Conservation (phyloP, 371 early-diverging fungal genomes). For the Mortierella sp. region DNA sequence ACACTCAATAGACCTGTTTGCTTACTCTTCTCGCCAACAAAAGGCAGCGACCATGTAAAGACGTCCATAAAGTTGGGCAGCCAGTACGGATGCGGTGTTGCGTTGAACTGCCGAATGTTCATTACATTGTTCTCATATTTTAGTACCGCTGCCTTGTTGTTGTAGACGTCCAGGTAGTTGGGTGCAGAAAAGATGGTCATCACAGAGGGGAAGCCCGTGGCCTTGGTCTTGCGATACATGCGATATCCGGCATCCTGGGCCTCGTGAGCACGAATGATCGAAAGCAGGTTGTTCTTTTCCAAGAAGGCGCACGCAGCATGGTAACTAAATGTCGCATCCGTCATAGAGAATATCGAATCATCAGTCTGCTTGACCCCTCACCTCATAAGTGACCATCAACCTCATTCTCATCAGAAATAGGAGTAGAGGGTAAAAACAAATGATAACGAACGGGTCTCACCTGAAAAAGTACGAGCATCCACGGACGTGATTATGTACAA, state of each 20-base stretch:
- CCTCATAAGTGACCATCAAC: neutral
- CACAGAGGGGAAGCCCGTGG: slow-evolving; percentile 95
- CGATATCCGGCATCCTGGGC: slow-evolving; percentile 98
- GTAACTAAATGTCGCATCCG: slow-evolving; percentile 70
- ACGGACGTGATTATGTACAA: slow-evolving; percentile 85
- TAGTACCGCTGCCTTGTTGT: slow-evolving; percentile 97
- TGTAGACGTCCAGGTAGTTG: slow-evolving; percentile 97
- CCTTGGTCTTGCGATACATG: slow-evolving; percentile 94
- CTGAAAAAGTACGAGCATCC: slow-evolving; percentile 96
- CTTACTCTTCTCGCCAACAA: slow-evolving; percentile 97
- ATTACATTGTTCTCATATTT: slow-evolving; percentile 97
- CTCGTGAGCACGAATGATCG: slow-evolving; percentile 98
- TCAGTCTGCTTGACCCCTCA: too few relatives aligned
- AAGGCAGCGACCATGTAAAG: slow-evolving; percentile 97
- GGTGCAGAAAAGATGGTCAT: slow-evolving; percentile 99
- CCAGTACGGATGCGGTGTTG: slow-evolving; percentile 96
- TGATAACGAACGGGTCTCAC: slow-evolving; percentile 54
- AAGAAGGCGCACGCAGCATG: slow-evolving; percentile 93
- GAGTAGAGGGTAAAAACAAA: too few relatives aligned
- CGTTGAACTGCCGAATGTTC: slow-evolving; percentile 87
- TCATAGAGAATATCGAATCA: neutral
- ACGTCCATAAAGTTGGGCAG: slow-evolving; percentile 97
- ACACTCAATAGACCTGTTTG: neutral
- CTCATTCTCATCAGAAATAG: too few relatives aligned
- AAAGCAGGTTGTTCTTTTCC: slow-evolving; percentile 91